Evolutionary conservation across 2,329 filamentous ascomycete species (phyloP).

Genomic region (Emydomyces testavorans): DNA sequence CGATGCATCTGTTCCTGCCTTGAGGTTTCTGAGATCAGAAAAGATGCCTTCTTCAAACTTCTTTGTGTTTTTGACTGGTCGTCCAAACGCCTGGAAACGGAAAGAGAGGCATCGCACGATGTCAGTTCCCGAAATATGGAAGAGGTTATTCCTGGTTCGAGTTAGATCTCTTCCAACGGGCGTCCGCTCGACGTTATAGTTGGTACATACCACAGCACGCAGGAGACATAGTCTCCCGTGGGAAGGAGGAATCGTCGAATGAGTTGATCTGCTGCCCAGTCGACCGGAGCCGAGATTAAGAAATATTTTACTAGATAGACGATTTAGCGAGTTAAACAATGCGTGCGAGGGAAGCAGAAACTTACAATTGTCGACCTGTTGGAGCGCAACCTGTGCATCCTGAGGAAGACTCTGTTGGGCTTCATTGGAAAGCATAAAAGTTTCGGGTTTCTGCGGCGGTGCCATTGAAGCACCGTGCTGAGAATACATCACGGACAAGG

Average conservation of each 20-base stretch:
- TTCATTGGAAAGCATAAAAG: constrained; percentile 95
- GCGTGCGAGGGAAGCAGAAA: constrained; percentile 18
- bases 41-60: constrained; percentile 99
- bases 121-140: constrained; percentile 97
- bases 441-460: constrained; percentile 91
- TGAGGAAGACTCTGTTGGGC: constrained; percentile 92
- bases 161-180: constrained; percentile 11
- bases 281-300: constrained; percentile 93
- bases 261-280: constrained; percentile 94
- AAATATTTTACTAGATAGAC: constrained; percentile 80
- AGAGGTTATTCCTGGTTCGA: constrained; percentile 73
- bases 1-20: constrained; percentile 94
- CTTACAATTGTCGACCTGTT: constrained; percentile 96
- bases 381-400: constrained; percentile 90
- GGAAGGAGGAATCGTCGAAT: constrained; percentile 91
- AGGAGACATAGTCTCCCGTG: constrained; percentile 97
- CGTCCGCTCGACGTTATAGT: constrained; percentile 2
- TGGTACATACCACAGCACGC: constrained; percentile 69
- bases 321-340: not conserved
- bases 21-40: constrained; percentile 93
- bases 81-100: constrained; percentile 94
- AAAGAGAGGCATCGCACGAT: constrained; percentile 97
- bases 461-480: constrained; percentile 74
- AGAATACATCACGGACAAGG: constrained; percentile 52
- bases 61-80: constrained; percentile 98